These are phyloP conservation scores for Penicillium tannophilum DNA, from an alignment of 495 filamentous ascomycete species.

Conservation along the genomic window DNA sequence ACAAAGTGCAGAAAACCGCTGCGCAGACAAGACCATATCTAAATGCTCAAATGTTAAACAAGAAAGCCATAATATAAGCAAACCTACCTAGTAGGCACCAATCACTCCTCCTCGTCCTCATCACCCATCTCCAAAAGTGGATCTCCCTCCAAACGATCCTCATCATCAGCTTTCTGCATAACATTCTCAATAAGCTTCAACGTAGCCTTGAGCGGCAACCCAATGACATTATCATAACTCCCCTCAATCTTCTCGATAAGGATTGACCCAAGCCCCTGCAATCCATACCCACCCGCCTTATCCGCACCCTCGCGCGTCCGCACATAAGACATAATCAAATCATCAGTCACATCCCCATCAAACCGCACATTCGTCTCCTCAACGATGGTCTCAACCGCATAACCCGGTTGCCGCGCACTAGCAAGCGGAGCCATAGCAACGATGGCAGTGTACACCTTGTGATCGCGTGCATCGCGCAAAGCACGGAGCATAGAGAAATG, in stretches of 20 bases:
- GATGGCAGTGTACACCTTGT: constrained; percentile 83
- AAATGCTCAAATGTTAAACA: neutral
- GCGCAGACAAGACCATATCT: neutral
- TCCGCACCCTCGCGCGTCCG: constrained; percentile 88
- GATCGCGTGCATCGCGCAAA: constrained; percentile 70
- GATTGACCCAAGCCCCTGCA: constrained; percentile 86
- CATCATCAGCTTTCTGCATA: constrained; percentile 58
- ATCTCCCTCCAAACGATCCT: constrained; percentile 43
- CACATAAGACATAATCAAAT: constrained; percentile 85
- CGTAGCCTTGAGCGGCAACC: constrained; percentile 81
- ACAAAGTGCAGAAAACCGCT: neutral
- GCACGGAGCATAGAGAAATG: constrained; percentile 80
- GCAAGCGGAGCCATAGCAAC: constrained; percentile 77
- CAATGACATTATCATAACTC: constrained; percentile 91
- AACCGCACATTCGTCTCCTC: constrained; percentile 90
- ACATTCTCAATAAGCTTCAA: constrained; percentile 85
- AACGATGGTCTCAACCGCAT: constrained; percentile 74
- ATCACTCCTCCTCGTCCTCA: constrained; percentile 35
- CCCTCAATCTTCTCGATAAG: constrained; percentile 88
- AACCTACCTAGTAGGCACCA: neutral
- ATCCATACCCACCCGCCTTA: constrained; percentile 94
- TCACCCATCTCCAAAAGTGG: constrained; percentile 22
- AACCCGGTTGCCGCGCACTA: constrained; percentile 77
- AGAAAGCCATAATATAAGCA: neutral
- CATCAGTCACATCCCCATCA: constrained; percentile 71